phyloP scores from a whole-genome alignment of 352 stramenopile genomes.

The Pythium insidiosum region DNA sequence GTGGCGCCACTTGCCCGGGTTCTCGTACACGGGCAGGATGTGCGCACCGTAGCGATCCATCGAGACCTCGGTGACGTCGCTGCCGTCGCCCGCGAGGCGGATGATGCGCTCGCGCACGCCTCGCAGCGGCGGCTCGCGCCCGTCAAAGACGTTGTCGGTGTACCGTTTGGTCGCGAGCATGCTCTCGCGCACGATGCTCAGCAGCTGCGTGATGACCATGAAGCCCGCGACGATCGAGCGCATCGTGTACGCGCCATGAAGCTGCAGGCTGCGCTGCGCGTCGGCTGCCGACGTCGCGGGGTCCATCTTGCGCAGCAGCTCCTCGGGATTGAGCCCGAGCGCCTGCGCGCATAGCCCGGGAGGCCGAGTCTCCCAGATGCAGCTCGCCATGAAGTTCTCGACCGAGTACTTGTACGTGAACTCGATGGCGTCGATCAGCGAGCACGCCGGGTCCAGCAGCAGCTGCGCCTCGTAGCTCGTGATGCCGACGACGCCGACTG shows the following conservation, averaged over 20 bases:
- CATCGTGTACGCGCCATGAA: slow-evolving; percentile 35
- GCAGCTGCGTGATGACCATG: slow-evolving; percentile 55
- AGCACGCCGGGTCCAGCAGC: slow-evolving; percentile 23
- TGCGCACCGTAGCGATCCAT: slow-evolving; percentile 56
- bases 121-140: slow-evolving; percentile 34
- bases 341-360: slow-evolving; percentile 33
- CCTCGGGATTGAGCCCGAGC: slow-evolving; percentile 24
- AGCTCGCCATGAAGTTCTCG: slow-evolving; percentile 57
- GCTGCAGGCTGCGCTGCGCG: slow-evolving; percentile 24
- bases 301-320: slow-evolving; percentile 22
- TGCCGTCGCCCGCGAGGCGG: slow-evolving; percentile 39
- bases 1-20: slow-evolving; percentile 32
- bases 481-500: slow-evolving; percentile 29
- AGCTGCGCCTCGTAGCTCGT: slow-evolving; percentile 41
- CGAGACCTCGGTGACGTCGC: slow-evolving; percentile 57
- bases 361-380: slow-evolving; percentile 48
- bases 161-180: slow-evolving; percentile 37
- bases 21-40: slow-evolving; percentile 55
- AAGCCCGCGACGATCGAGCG: slow-evolving; percentile 47
- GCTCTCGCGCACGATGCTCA: slow-evolving; percentile 50
- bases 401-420: slow-evolving; percentile 53
- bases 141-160: slow-evolving; percentile 36
- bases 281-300: slow-evolving; percentile 23
- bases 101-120: slow-evolving; percentile 56
- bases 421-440: slow-evolving; percentile 15